These are phyloP conservation scores for Venturia aucupariae DNA, from an alignment of 2,329 filamentous ascomycete species.

Conservation along the genomic window DNA sequence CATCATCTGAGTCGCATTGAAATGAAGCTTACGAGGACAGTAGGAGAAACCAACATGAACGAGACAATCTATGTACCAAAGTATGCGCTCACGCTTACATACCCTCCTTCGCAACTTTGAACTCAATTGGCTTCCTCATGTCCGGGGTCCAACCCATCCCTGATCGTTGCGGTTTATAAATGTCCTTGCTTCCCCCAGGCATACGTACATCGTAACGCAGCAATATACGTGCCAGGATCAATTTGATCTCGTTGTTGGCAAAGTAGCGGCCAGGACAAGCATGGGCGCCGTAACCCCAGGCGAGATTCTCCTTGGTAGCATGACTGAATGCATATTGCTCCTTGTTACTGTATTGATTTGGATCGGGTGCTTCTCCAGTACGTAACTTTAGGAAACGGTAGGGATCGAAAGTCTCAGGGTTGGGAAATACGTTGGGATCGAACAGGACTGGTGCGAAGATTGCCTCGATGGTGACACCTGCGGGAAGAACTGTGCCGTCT, in stretches of 20 bases:
- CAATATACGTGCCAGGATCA: conserved; percentile 23
- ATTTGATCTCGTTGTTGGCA: conserved; percentile 27
- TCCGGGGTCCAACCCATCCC: too few relatives aligned
- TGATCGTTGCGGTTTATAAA: neutral
- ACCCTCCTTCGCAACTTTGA: too few relatives aligned
- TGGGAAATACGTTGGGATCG: conserved; percentile 15
- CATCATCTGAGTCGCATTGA: too few relatives aligned
- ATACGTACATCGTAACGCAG: conserved; percentile 23
- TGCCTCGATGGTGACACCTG: conserved; percentile 17
- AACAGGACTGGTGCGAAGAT: conserved; percentile 12
- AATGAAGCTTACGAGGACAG: too few relatives aligned
- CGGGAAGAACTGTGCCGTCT: conserved; percentile 18
- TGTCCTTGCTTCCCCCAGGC: neutral
- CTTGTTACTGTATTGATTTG: conserved; percentile 21
- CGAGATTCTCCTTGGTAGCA: conserved; percentile 17
- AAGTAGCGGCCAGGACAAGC: conserved; percentile 28
- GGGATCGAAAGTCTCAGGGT: conserved; percentile 17
- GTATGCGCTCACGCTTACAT: too few relatives aligned
- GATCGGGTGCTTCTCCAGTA: conserved; percentile 3
- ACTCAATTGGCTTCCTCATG: too few relatives aligned
- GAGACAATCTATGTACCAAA: too few relatives aligned
- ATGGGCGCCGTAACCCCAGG: conserved; percentile 26
- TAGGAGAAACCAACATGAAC: too few relatives aligned
- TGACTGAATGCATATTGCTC: conserved; percentile 15
- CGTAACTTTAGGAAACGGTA: conserved; percentile 13